phyloP scores from a whole-genome alignment of 257 asterid species.

The Ajuga chamaepitys region DNA sequence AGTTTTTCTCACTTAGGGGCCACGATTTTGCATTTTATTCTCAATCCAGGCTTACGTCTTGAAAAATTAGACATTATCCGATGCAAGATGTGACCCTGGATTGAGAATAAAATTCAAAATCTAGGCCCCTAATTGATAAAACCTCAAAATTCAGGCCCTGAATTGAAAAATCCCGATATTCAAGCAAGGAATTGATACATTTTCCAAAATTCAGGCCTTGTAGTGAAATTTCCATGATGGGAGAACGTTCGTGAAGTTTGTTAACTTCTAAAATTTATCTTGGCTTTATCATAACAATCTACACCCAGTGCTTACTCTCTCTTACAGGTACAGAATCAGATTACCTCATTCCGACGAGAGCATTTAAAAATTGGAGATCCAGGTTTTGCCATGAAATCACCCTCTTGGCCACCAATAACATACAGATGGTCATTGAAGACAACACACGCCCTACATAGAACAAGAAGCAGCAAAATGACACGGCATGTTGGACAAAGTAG shows the following conservation, averaged over 20 bases:
- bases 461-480: background rate
- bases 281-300: constrained; percentile 3
- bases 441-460: constrained; percentile 65
- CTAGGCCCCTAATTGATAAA: too few relatives aligned
- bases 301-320: constrained; percentile 7
- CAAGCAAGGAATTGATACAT: too few relatives aligned
- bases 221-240: too few relatives aligned
- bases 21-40: background rate
- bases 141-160: too few relatives aligned
- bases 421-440: constrained; percentile 61
- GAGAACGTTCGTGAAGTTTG: too few relatives aligned
- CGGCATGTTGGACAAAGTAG: constrained; percentile 4
- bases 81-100: too few relatives aligned
- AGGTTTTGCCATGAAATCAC: constrained; percentile 94
- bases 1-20: too few relatives aligned
- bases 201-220: too few relatives aligned
- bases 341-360: constrained; percentile 87
- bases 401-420: constrained; percentile 87
- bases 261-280: background rate
- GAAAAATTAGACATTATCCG: background rate
- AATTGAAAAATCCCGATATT: too few relatives aligned
- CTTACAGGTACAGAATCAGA: background rate
- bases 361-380: constrained; percentile 92
- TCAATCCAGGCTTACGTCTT: background rate
- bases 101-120: too few relatives aligned